Evolutionary conservation across 1,284 basidiomycete species (phyloP), one percentile per base, ranked within the genome.

Genomic region (Boletus austroedulis): DNA sequence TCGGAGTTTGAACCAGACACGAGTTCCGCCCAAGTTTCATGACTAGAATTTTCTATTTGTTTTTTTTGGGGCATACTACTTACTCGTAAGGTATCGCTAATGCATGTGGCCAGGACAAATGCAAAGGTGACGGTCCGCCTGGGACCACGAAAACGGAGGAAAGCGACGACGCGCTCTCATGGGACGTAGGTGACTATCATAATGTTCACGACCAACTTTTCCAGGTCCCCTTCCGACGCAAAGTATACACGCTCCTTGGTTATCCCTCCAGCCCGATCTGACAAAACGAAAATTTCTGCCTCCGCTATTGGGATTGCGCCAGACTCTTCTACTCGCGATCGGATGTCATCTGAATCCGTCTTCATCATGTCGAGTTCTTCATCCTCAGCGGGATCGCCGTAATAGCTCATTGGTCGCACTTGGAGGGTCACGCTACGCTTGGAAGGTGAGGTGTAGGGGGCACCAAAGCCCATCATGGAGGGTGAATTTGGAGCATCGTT

Each of bases 121-220:
- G 52, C 15, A 10, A 24, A 48, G 11, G 24, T 28, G 45, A 52
- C 6, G 29, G 31, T 47, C 64, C 54, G 32, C 49, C 55, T 19
- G n/a, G 50, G 55, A 32, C 24, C 40, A 23, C 21, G 40, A 24
- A 23, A 23, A 41, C n/a, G 40, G 9, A 14, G 21, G 5, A 55
- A 21, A 38, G 26, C 21, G 40, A 46, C 44, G 5, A 29, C 7
- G 43, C 46, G 40, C 46, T 65, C 68, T 73, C 68, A 71, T 53
- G 73, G 73, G 58, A 90, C 82, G 64, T 77, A 90, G 9, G 83
- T 82, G 26, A 90, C 86, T 53, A 91, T 66, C 54, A 90, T 69
- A 28, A 85, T 81, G 69, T 90, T 90, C 24, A 91, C 86, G 10
- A 90, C 79, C 59, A 91, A 71, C 72, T 85, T 89, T 69, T 88